phyloP scores from a whole-genome alignment of 805 yeast genomes.

The Ogataea polymorpha region DNA sequence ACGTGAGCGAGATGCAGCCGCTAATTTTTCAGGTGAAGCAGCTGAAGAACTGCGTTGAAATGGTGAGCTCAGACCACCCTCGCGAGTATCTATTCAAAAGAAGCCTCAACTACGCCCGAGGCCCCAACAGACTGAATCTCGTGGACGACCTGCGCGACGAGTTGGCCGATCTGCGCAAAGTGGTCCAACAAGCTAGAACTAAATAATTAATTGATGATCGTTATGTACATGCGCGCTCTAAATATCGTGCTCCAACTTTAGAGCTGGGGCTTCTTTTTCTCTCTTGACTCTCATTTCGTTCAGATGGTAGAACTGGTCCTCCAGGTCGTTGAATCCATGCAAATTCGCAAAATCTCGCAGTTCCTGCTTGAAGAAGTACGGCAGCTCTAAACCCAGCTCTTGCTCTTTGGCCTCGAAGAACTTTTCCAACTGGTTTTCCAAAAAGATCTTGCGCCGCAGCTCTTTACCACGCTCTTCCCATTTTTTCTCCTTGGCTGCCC shows the following conservation, averaged over 20 bases:
- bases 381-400: slow-evolving; percentile 29
- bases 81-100: slow-evolving; percentile 32
- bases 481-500: slow-evolving; percentile 41
- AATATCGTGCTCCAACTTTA: not conserved
- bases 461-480: slow-evolving; percentile 51
- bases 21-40: slow-evolving; percentile 33
- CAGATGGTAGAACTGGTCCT: slow-evolving; percentile 22
- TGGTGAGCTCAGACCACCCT: slow-evolving; percentile 34
- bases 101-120: slow-evolving; percentile 20
- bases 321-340: slow-evolving; percentile 24
- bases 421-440: slow-evolving; percentile 25
- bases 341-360: slow-evolving; percentile 22
- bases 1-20: slow-evolving; percentile 36
- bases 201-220: slow-evolving; percentile 3
- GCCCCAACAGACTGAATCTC: slow-evolving; percentile 20
- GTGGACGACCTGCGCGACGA: slow-evolving; percentile 29
- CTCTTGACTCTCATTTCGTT: slow-evolving; percentile 22
- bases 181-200: slow-evolving; percentile 6
- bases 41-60: slow-evolving; percentile 30
- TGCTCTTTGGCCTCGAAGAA: slow-evolving; percentile 30
- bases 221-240: not conserved
- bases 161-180: slow-evolving; percentile 17
- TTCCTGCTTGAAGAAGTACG: slow-evolving; percentile 28
- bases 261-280: slow-evolving; percentile 1
- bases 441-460: slow-evolving; percentile 19